A percentile compares a stretch with the other conserved stretches of the same genome.
Evolutionary conservation across 2,329 filamentous ascomycete species (phyloP).

Genomic region (Aspergillus intermedius): DNA sequence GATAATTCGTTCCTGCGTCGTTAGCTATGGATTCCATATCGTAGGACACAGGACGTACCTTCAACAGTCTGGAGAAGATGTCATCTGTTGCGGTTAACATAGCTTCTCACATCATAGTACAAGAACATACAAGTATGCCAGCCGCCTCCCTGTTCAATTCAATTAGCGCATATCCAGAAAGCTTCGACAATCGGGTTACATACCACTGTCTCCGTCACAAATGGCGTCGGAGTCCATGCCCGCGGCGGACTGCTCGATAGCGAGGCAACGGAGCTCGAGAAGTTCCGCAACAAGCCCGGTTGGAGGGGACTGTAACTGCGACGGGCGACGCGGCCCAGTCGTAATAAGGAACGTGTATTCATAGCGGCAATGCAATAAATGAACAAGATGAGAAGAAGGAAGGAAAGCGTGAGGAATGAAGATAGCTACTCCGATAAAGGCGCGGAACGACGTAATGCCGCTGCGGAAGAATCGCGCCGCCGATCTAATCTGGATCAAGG

Average conservation of each 20-base stretch:
- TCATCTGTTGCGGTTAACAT: slow-evolving; percentile 51
- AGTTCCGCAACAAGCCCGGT: slow-evolving; percentile 18
- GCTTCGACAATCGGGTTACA: slow-evolving; percentile 24
- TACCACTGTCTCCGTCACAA: slow-evolving; percentile 51
- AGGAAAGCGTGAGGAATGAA: slow-evolving; percentile 2
- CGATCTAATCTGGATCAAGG: neutral
- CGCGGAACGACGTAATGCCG: neutral
- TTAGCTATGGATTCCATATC: slow-evolving; percentile 6
- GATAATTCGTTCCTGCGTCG: slow-evolving; percentile 73
- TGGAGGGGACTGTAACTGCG: slow-evolving; percentile 2
- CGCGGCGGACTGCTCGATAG: slow-evolving; percentile 28
- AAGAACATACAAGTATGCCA: slow-evolving; percentile 65
- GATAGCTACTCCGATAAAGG: slow-evolving; percentile 1
- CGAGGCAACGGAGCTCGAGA: slow-evolving; percentile 22
- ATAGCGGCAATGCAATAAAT: slow-evolving; percentile 11
- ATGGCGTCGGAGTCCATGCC: slow-evolving; percentile 47
- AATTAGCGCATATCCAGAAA: slow-evolving; percentile 13
- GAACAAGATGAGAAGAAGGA: neutral
- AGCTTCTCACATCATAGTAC: neutral
- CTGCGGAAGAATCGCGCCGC: neutral
- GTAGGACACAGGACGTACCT: slow-evolving; percentile 48
- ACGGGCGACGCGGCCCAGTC: slow-evolving; percentile 15
- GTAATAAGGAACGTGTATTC: slow-evolving; percentile 18
- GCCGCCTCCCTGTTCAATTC: slow-evolving; percentile 55
- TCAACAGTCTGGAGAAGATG: slow-evolving; percentile 73